These are phyloP conservation scores for Schizophyllum commune DNA, from an alignment of 1,284 basidiomycete species.

Conservation along the genomic window DNA sequence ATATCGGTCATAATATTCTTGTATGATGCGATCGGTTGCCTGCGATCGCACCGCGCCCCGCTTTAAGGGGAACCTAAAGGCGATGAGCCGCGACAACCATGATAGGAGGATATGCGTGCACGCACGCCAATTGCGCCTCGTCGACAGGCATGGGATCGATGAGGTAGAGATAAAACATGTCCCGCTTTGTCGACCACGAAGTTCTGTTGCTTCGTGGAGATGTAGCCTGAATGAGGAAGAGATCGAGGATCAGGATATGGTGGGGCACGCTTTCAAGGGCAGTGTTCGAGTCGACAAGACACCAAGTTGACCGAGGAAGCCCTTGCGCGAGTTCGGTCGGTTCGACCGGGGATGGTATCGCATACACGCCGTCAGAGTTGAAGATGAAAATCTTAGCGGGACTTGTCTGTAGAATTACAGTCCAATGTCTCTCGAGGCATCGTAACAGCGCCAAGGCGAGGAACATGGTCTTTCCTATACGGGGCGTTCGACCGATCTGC, in stretches of 20 bases:
- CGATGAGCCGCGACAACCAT: background rate
- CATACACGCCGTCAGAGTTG: background rate
- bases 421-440: background rate
- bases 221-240: background rate
- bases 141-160: background rate
- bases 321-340: background rate
- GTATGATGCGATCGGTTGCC: background rate
- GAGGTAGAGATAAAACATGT: background rate
- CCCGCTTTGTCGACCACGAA: background rate
- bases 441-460: background rate
- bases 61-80: background rate
- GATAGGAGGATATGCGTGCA: background rate
- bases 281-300: background rate
- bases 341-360: background rate
- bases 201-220: background rate
- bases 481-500: background rate
- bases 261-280: background rate
- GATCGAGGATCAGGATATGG: background rate
- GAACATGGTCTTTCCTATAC: background rate
- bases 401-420: background rate
- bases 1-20: background rate
- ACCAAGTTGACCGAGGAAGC: background rate
- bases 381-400: background rate
- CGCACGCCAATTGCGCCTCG: background rate
- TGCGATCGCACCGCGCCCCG: too few species aligned